Evolutionary conservation across 768 basidiomycete species (phyloP), one percentile per base, ranked within the genome.

Genomic region (Termitomyces sp.): DNA sequence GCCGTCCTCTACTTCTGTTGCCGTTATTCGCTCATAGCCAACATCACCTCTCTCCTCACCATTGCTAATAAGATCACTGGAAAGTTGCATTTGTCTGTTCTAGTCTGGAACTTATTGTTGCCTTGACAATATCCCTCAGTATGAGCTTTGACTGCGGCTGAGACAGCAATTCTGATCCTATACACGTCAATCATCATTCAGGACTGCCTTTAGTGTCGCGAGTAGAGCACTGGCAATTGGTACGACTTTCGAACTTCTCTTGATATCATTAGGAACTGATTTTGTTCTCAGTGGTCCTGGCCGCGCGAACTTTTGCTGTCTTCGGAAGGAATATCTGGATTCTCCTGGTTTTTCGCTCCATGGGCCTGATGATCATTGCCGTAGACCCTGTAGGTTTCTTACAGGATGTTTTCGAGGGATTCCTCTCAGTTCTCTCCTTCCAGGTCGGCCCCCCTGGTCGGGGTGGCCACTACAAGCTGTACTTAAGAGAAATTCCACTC

Each of bases 1-100:
- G 73, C 69, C 9, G 11, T 69, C 28, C 65, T 74, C 6, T 73
- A 74, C 57, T 52, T 67, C 38, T 65, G 68, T 33, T 73, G 68
- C 55, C 70, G 73, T 38, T 74, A 72, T 51, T 63, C 69, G 9
- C 55, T 74, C 24, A 49, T 68, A 1, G 70, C 67, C 33, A 73
- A 73, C 57, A 36, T 73, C 7, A 28, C 73, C 0, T 74, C 67
- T 59, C 66, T 73, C n/a, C 65, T 74, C 24, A 58, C 59, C 12
- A 67, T 71, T 16, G 20, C 66, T 15, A 62, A 65, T 13, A 66
- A 65, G 39, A 63, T 71, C 24, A 42, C 40, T 44, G 55, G 55
- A 66, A 61, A 65, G 58, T 57, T 58, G 11, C n/a, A 32, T 24
- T 8, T 11, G 4, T 42, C 46, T 55, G 13, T 45, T 55, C 4